These are phyloP conservation scores for Dactylellina drechsleri DNA, from an alignment of 2,329 filamentous ascomycete species.

Conservation along the genomic window DNA sequence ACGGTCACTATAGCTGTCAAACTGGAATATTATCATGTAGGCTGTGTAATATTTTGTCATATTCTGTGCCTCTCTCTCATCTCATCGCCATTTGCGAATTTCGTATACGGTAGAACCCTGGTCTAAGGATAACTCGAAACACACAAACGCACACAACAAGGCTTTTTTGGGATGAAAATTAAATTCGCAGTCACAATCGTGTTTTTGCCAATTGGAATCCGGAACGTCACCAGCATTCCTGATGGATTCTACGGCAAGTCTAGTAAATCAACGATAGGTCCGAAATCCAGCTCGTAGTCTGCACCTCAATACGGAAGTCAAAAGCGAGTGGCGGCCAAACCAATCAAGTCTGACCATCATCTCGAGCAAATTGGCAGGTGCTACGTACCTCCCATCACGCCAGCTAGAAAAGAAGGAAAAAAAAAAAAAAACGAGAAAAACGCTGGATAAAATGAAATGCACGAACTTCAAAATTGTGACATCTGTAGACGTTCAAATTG, in stretches of 20 bases:
- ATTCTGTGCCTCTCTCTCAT: constrained; percentile 8
- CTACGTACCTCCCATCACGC: not conserved
- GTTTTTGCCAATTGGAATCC: not conserved
- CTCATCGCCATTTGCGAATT: no score
- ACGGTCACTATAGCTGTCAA: not conserved
- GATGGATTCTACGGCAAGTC: constrained; percentile 6
- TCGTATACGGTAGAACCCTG: no score
- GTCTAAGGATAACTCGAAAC: no score
- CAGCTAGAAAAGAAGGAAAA: no score
- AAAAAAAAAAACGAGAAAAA: no score
- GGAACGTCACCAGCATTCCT: not conserved
- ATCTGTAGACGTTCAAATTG: not conserved
- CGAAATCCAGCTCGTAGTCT: not conserved
- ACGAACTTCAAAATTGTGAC: no score
- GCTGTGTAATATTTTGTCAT: not conserved
- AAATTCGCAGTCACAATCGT: constrained; percentile 16
- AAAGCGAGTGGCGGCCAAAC: constrained; percentile 8
- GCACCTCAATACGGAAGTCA: constrained; percentile 4
- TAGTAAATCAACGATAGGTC: not conserved
- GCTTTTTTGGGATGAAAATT: not conserved
- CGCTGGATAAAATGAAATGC: no score
- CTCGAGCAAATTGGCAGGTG: constrained; percentile 9
- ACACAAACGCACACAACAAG: not conserved
- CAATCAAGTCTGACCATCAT: no score
- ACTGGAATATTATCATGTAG: not conserved